These are phyloP conservation scores for Phoma sp. DNA, from an alignment of 2,329 filamentous ascomycete species.

Conservation along the genomic window DNA sequence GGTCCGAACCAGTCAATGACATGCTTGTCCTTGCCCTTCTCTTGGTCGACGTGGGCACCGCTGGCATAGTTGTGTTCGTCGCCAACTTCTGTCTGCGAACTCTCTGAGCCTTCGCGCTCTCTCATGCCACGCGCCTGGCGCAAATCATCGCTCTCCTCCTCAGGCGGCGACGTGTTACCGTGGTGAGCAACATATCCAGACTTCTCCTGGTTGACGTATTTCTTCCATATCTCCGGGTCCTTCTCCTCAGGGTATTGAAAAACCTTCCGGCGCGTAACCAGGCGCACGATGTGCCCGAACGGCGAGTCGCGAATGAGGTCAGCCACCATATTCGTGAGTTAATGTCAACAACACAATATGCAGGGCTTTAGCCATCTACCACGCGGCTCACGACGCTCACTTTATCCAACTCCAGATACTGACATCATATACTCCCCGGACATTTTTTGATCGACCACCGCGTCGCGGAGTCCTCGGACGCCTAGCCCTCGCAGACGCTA, in stretches of 20 bases:
- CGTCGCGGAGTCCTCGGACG: not conserved
- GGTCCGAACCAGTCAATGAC: conserved; percentile 60
- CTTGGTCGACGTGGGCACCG: conserved; percentile 55
- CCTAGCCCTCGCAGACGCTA: not conserved
- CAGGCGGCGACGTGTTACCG: conserved; percentile 48
- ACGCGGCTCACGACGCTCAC: not conserved
- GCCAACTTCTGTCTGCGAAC: conserved; percentile 18
- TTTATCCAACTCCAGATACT: conserved; percentile 2
- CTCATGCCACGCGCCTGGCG: conserved; percentile 15
- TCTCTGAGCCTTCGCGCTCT: conserved; percentile 18
- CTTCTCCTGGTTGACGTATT: conserved; percentile 58
- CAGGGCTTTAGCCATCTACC: not conserved
- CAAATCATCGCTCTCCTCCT: conserved; percentile 38
- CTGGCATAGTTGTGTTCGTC: conserved; percentile 43
- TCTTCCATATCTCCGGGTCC: conserved; percentile 56
- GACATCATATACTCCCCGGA: conserved; percentile 7
- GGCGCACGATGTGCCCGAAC: conserved; percentile 49
- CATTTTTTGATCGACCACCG: not conserved
- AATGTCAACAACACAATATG: not conserved
- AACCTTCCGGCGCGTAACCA: conserved; percentile 46
- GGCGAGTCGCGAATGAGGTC: conserved; percentile 32
- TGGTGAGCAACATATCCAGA: conserved; percentile 56
- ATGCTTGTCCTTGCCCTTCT: conserved; percentile 59
- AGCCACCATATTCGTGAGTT: conserved; percentile 10
- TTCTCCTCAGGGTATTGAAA: conserved; percentile 56